phyloP scores from a whole-genome alignment of 805 yeast genomes.

The Peterozyma toletana region DNA sequence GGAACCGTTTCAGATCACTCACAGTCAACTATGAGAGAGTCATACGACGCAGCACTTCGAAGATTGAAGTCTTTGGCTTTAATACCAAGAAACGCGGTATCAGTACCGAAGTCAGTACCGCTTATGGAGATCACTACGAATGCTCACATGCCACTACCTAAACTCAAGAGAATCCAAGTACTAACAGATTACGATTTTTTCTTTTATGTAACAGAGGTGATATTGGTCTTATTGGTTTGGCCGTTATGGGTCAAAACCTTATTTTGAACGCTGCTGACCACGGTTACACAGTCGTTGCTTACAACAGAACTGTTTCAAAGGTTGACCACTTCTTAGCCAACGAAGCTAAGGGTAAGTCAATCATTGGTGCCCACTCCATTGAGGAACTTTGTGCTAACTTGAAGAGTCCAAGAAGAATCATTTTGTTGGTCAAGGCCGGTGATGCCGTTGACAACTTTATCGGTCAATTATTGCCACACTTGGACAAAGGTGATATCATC shows the following conservation, averaged over 20 bases:
- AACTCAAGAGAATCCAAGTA: background rate
- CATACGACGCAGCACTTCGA: too few relatives aligned
- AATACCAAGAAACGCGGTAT: too few relatives aligned
- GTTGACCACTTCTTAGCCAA: conserved; percentile 90
- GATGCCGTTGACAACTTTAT: conserved; percentile 89
- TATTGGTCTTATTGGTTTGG: conserved; percentile 98
- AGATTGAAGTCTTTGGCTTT: too few relatives aligned
- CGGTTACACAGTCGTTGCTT: conserved; percentile 96
- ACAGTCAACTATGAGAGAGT: too few relatives aligned
- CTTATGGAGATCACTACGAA: background rate
- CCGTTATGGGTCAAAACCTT: conserved; percentile 99
- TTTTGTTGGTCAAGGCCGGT: conserved; percentile 95
- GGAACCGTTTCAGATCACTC: too few relatives aligned
- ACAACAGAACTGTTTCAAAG: conserved; percentile 94
- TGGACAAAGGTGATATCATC: conserved; percentile 96
- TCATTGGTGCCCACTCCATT: conserved; percentile 91
- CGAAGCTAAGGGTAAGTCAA: conserved; percentile 96
- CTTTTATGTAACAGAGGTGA: conserved; percentile 55
- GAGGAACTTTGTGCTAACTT: conserved; percentile 81
- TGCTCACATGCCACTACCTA: too few relatives aligned
- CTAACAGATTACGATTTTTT: background rate
- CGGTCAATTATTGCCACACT: conserved; percentile 77
- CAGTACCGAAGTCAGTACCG: too few relatives aligned
- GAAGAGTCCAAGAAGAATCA: conserved; percentile 96
- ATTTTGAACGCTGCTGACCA: conserved; percentile 97